These are phyloP conservation scores for Neoarthrinium moseri DNA, from an alignment of 2,329 filamentous ascomycete genomes.

Conservation along the genomic window DNA sequence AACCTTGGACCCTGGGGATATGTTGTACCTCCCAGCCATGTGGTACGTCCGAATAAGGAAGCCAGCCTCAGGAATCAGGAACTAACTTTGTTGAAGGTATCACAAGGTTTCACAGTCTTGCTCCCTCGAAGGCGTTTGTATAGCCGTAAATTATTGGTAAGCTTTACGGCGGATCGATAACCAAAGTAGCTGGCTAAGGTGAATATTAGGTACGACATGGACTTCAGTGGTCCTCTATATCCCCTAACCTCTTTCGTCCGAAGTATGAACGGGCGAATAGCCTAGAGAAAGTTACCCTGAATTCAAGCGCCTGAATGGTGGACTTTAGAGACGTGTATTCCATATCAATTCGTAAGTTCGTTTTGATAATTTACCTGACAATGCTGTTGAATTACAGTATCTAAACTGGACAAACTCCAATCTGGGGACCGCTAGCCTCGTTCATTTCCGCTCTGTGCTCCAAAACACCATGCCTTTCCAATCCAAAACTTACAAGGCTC, in stretches of 20 bases:
- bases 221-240: constrained; percentile 69
- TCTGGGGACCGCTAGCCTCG: not conserved
- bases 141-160: constrained; percentile 81
- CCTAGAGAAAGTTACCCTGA: too few relatives aligned
- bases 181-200: not conserved
- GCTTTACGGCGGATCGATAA: constrained; percentile 13
- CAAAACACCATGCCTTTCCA: constrained; percentile 6
- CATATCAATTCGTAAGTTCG: constrained; percentile 4
- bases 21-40: constrained; percentile 79
- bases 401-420: not conserved
- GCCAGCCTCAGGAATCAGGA: not conserved
- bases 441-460: not conserved
- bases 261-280: constrained; percentile 27
- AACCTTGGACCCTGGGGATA: constrained; percentile 70
- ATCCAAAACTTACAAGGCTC: constrained; percentile 2
- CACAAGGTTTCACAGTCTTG: constrained; percentile 78
- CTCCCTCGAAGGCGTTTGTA: constrained; percentile 67
- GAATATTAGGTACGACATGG: constrained; percentile 70
- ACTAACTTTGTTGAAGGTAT: constrained; percentile 45
- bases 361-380: constrained; percentile 2
- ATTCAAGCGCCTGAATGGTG: too few relatives aligned
- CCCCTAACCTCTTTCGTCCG: constrained; percentile 57
- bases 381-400: not conserved
- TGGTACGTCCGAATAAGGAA: constrained; percentile 54
- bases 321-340: not conserved